Percentiles rank a stretch among this genome's conserved stretches.
Conservation (phyloP, 2,329 filamentous ascomycete genomes). For the Penicillium polonicum region DNA sequence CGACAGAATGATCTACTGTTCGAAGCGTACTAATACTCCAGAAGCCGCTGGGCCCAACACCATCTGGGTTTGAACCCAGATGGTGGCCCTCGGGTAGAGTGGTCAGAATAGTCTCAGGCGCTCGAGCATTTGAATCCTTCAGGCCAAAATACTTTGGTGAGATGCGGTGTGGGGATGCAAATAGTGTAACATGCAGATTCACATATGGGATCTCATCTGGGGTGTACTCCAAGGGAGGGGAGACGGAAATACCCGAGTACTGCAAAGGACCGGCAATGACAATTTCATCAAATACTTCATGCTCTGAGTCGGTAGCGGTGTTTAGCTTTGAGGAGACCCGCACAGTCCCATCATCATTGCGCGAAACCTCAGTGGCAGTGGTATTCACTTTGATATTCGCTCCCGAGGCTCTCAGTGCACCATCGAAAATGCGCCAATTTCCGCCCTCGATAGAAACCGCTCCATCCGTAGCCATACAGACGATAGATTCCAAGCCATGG, state of each 20-base stretch:
- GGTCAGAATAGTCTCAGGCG: constrained; percentile 77
- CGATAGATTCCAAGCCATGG: constrained; percentile 86
- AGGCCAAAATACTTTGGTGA: constrained; percentile 68
- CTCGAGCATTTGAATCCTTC: constrained; percentile 47
- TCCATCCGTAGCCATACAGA: constrained; percentile 85
- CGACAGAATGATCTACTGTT: constrained; percentile 58
- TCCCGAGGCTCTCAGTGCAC: constrained; percentile 67
- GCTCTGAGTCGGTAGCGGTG: constrained; percentile 7
- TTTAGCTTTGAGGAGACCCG: constrained; percentile 42
- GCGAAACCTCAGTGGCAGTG: constrained; percentile 60
- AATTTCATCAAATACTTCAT: constrained; percentile 67
- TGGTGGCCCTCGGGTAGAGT: constrained; percentile 64
- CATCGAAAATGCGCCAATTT: constrained; percentile 92
- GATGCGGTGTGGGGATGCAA: constrained; percentile 74
- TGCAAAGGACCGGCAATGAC: constrained; percentile 83
- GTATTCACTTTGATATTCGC: constrained; percentile 66
- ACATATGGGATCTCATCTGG: constrained; percentile 86
- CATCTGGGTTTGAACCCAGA: constrained; percentile 44
- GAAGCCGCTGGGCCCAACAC: constrained; percentile 73
- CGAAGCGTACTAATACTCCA: constrained; percentile 79
- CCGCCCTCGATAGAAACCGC: constrained; percentile 77
- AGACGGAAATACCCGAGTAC: constrained; percentile 66
- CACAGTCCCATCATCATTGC: constrained; percentile 42
- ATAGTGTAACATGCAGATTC: constrained; percentile 82
- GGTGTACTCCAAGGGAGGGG: constrained; percentile 42